A percentile compares a stretch with the other conserved stretches of the same genome.
These are phyloP conservation scores for Monilinia vaccinii-corymbosi DNA, from an alignment of 2,329 filamentous ascomycete genomes.

Conservation along the genomic window DNA sequence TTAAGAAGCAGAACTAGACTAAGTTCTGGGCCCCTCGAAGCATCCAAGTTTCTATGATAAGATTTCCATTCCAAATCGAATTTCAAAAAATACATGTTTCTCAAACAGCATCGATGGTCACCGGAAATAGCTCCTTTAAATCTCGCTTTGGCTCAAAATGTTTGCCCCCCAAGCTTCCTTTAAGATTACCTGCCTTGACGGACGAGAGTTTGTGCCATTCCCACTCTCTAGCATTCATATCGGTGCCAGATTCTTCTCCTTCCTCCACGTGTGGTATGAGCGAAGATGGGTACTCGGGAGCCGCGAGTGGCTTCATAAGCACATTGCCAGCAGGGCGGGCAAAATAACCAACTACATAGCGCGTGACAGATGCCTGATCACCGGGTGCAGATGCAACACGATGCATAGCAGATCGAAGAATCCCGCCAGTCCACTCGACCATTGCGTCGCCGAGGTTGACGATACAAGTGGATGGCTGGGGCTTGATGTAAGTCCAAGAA, in stretches of 20 bases:
- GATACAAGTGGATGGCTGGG: constrained; percentile 27
- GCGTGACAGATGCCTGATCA: constrained; percentile 12
- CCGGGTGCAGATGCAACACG: constrained; percentile 25
- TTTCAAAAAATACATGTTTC: not conserved
- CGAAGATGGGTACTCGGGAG: not conserved
- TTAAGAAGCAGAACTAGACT: no score
- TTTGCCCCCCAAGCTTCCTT: not conserved
- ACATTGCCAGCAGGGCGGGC: constrained; percentile 36
- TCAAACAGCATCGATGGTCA: not conserved
- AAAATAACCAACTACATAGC: constrained; percentile 46
- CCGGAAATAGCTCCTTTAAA: not conserved
- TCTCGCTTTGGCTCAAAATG: not conserved
- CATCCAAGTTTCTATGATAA: no score
- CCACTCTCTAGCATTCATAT: constrained; percentile 11
- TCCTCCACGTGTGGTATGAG: constrained; percentile 1
- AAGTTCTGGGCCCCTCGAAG: no score
- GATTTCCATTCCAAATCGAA: no score
- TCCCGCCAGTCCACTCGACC: constrained; percentile 24
- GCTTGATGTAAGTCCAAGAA: constrained; percentile 28
- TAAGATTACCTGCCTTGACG: not conserved
- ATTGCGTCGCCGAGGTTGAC: constrained; percentile 31
- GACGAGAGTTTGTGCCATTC: constrained; percentile 8
- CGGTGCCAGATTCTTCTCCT: not conserved
- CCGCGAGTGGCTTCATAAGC: constrained; percentile 17
- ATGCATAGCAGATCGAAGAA: constrained; percentile 24